Evolutionary conservation across 306 rosid species (phyloP), one percentile per base, ranked within the genome.

Genomic region (Vicia villosa): DNA sequence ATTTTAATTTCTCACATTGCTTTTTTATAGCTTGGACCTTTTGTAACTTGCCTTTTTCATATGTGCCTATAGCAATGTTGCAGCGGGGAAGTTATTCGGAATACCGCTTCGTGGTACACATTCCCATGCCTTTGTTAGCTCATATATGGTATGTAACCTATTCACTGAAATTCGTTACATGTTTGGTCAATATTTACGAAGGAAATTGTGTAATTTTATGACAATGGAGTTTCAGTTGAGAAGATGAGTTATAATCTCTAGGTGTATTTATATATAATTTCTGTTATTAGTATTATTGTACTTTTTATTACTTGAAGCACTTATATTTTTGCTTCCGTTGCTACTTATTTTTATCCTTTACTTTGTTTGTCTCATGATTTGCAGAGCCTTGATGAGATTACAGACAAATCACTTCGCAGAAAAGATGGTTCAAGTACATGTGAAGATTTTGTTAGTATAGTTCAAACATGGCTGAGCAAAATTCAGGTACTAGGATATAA

Each of bases 41-140:
- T 75, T 20, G 72, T 69, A 20, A 75, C 71, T 67, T 83, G 6
- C 49, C 38, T 65, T 36, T 54, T 47, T 74, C 57, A 79, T 57
- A 73, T 74, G 75, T 81, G 66, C 58, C 73, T 76, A 72, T 83
- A 95, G 99, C 85, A 95, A 95, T 81, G 99, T 91, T 76, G 97
- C 97, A 32, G 99, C 99, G 61, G 99, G 99, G 79, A 91, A 78
- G 83, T 80, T 89, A 80, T 95, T 95, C 46, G 93, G 96, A 74
- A 95, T 95, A 73, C 97, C 99, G 21, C 96, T 95, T 58, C 91
- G 96, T 65, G 99, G 99, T 65, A 95, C 99, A 50, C 99, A 95
- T 83, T 95, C 99, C 50, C 99, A 95, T 91, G 99, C 99, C 76
- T 95, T 95, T 30, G 92, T 95, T 80, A 95, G 99, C 89, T 95